A percentile compares a stretch with the other conserved stretches of the same genome.
Conservation (phyloP, 108 stramenopile species). For the Cyclotella sp. region DNA sequence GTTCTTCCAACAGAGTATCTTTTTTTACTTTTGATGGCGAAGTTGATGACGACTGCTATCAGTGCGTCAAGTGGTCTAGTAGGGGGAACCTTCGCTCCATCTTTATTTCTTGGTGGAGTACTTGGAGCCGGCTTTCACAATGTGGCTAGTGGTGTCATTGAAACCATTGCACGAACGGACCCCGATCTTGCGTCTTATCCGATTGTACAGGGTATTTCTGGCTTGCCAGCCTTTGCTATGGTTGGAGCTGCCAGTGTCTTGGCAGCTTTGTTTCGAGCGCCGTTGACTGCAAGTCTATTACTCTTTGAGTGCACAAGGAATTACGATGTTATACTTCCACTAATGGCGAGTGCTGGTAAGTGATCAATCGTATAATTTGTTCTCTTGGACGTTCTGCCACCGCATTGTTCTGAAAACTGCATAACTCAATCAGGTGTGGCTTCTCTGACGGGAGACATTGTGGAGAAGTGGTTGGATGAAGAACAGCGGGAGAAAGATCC, state of each 20-base stretch:
- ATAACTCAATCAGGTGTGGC: conserved; percentile 14
- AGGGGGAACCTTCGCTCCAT: conserved; percentile 94
- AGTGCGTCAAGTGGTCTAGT: conserved; percentile 88
- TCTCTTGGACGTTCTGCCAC: background rate
- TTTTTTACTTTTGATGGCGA: conserved; percentile 62
- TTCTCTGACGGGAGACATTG: conserved; percentile 45
- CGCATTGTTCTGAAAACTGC: too few species aligned
- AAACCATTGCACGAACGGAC: conserved; percentile 32
- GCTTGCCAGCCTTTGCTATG: conserved; percentile 91
- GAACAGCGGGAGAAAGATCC: conserved; percentile 50
- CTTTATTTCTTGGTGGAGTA: conserved; percentile 90
- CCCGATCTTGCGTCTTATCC: conserved; percentile 37
- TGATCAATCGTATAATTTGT: background rate
- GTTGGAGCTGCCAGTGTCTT: conserved; percentile 90
- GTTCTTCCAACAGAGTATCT: conserved; percentile 56
- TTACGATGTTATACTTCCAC: conserved; percentile 89
- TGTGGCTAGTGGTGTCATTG: conserved; percentile 43
- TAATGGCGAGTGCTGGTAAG: conserved; percentile 81
- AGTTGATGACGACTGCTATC: conserved; percentile 82
- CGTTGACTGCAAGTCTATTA: conserved; percentile 84
- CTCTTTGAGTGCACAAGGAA: conserved; percentile 92
- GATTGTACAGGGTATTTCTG: conserved; percentile 53
- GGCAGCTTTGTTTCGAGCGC: conserved; percentile 90
- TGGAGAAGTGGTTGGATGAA: conserved; percentile 55
- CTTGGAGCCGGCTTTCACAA: conserved; percentile 89